Percentiles rank a stretch among this genome's conserved stretches.
Conservation (phyloP, 2,329 filamentous ascomycete species). For the Aspergillus ochraceoroseus region DNA sequence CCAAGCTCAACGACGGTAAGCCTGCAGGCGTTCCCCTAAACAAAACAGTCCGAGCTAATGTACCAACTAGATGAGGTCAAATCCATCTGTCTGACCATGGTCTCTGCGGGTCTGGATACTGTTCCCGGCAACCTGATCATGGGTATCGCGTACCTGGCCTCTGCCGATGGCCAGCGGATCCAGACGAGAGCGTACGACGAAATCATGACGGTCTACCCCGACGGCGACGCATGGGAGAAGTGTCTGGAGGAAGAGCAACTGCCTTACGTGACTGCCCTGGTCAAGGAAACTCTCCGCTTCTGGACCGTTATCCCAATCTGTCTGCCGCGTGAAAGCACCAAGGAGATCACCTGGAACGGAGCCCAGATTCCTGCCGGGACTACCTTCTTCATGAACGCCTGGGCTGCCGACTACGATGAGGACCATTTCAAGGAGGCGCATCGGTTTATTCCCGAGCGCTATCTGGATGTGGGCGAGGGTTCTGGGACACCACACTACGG, state of each 20-base stretch:
- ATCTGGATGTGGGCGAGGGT: slow-evolving; percentile 51
- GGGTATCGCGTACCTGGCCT: slow-evolving; percentile 71
- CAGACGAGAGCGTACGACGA: slow-evolving; percentile 65
- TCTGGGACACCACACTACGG: slow-evolving; percentile 57
- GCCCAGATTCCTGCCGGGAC: slow-evolving; percentile 67
- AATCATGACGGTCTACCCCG: slow-evolving; percentile 65
- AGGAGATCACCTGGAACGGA: slow-evolving; percentile 65
- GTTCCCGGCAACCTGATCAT: slow-evolving; percentile 75
- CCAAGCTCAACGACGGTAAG: slow-evolving; percentile 62
- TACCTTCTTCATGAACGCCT: slow-evolving; percentile 78
- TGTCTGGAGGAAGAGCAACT: slow-evolving; percentile 70
- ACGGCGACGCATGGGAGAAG: slow-evolving; percentile 70
- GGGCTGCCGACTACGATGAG: slow-evolving; percentile 68
- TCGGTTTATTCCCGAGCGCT: slow-evolving; percentile 66
- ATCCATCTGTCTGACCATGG: slow-evolving; percentile 76
- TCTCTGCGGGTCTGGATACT: slow-evolving; percentile 75
- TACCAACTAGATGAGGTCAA: slow-evolving; percentile 62
- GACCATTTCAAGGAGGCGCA: slow-evolving; percentile 61
- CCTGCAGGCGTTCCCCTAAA: no score
- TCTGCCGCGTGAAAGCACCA: slow-evolving; percentile 66
- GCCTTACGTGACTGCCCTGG: slow-evolving; percentile 69
- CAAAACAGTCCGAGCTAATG: slow-evolving; percentile 23
- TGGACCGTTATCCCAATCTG: slow-evolving; percentile 77
- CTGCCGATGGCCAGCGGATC: slow-evolving; percentile 61
- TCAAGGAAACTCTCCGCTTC: slow-evolving; percentile 72